These are phyloP conservation scores for Albizia julibrissin DNA, from an alignment of 306 rosid species.

Conservation along the genomic window DNA sequence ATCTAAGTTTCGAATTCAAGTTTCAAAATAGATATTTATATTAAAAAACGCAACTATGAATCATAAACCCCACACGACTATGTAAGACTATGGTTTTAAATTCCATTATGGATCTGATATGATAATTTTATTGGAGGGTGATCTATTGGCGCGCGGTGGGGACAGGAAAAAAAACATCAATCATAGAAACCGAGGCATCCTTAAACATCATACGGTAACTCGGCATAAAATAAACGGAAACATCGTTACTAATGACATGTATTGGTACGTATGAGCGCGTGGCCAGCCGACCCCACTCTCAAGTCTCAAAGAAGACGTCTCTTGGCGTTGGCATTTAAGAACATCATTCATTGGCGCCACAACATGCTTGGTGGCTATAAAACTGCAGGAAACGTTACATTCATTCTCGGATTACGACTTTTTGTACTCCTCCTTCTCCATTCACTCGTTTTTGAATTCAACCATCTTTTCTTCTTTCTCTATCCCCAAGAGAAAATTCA, in stretches of 20 bases:
- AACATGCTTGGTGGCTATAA: background rate
- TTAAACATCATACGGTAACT: too few species aligned
- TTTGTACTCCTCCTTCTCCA: background rate
- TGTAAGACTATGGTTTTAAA: too few species aligned
- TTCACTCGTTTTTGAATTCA: constrained; percentile 39
- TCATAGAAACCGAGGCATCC: too few species aligned
- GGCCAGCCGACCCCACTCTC: background rate
- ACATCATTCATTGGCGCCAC: background rate
- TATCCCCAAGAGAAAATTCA: background rate
- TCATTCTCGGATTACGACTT: background rate
- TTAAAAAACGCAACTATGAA: rapidly evolving
- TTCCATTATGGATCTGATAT: too few species aligned
- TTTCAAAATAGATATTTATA: too few species aligned
- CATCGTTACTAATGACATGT: too few species aligned
- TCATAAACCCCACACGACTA: too few species aligned
- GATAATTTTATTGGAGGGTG: too few species aligned
- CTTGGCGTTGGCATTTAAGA: background rate
- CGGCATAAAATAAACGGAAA: too few species aligned
- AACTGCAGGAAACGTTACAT: background rate
- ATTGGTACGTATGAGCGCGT: background rate
- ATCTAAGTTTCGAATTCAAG: rapidly evolving
- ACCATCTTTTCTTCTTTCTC: background rate
- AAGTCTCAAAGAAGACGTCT: background rate
- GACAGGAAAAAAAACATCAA: too few species aligned
- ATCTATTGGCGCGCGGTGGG: too few species aligned